Percentiles rank a stretch among this genome's conserved stretches.
phyloP scores from a whole-genome alignment of 2,329 filamentous ascomycete genomes.

The Hypoxylon sp. region DNA sequence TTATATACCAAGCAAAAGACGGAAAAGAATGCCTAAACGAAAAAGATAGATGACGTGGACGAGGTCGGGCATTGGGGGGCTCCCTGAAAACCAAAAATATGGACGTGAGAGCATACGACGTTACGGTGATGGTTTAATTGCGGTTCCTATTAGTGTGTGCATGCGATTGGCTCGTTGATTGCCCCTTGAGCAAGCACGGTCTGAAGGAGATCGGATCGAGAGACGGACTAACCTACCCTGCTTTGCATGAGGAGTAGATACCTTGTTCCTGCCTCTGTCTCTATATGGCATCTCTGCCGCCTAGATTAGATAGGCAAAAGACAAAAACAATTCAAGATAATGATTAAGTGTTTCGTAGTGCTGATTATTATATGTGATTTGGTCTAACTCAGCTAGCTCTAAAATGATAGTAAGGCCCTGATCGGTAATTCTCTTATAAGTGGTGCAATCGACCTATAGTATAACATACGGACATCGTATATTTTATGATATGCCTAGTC shows the following conservation, averaged over 20 bases:
- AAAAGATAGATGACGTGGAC: constrained; percentile 33
- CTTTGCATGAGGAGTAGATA: constrained; percentile 6
- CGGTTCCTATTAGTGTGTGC: constrained; percentile 37
- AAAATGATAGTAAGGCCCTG: background rate
- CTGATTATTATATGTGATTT: background rate
- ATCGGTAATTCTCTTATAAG: too few relatives aligned
- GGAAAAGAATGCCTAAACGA: constrained; percentile 20
- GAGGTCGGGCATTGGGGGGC: constrained; percentile 25
- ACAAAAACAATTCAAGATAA: constrained; percentile 23
- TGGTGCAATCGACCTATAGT: background rate
- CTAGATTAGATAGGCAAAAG: constrained; percentile 19
- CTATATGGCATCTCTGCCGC: constrained; percentile 1
- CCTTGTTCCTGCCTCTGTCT: background rate
- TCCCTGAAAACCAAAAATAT: constrained; percentile 22
- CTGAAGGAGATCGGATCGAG: constrained; percentile 23
- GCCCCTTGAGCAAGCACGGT: constrained; percentile 14
- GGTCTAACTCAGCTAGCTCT: background rate
- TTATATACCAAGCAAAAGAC: constrained; percentile 38
- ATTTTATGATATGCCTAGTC: background rate
- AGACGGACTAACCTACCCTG: constrained; percentile 6
- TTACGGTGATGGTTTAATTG: constrained; percentile 38
- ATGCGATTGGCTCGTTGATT: constrained; percentile 22
- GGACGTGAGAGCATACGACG: constrained; percentile 29
- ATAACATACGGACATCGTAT: background rate
- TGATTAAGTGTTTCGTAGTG: background rate